Conservation (phyloP, 1,139 yeast species). For the Candida sanyaensis region DNA sequence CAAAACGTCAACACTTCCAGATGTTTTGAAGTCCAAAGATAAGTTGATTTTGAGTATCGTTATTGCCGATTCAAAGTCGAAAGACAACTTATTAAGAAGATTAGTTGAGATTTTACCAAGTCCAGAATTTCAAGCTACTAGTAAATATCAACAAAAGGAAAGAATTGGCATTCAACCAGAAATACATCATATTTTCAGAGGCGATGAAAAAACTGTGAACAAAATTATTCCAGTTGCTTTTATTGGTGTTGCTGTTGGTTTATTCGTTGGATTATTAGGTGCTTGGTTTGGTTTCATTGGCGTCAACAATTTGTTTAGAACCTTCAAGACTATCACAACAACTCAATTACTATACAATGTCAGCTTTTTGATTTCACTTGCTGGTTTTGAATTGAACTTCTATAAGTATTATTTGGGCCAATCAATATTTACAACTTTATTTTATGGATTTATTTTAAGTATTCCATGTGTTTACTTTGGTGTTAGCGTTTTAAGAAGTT, state of each 20-base stretch:
- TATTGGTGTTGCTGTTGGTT: constrained; percentile 41
- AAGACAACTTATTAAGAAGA: constrained; percentile 25
- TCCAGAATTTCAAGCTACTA: constrained; percentile 25
- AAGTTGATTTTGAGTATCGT: constrained; percentile 34
- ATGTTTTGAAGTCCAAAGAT: constrained; percentile 36
- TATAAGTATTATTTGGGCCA: constrained; percentile 68
- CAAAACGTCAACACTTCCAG: constrained; percentile 37
- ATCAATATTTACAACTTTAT: constrained; percentile 70
- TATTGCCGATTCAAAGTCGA: constrained; percentile 27
- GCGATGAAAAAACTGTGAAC: constrained; percentile 56
- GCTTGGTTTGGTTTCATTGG: constrained; percentile 53
- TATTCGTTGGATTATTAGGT: constrained; percentile 44
- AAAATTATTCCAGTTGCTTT: constrained; percentile 57
- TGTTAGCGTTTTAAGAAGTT: constrained; percentile 52
- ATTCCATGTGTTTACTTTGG: constrained; percentile 67
- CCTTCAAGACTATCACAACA: constrained; percentile 27
- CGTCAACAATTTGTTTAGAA: constrained; percentile 39
- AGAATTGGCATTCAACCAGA: constrained; percentile 60
- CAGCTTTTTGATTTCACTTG: constrained; percentile 54
- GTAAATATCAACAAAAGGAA: constrained; percentile 29
- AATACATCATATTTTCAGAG: constrained; percentile 67
- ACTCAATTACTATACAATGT: constrained; percentile 35
- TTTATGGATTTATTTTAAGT: constrained; percentile 50
- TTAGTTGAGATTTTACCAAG: constrained; percentile 39
- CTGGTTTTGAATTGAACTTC: constrained; percentile 65